phyloP scores from a whole-genome alignment of 129 eudicot genomes.

The Flaveria robusta region DNA sequence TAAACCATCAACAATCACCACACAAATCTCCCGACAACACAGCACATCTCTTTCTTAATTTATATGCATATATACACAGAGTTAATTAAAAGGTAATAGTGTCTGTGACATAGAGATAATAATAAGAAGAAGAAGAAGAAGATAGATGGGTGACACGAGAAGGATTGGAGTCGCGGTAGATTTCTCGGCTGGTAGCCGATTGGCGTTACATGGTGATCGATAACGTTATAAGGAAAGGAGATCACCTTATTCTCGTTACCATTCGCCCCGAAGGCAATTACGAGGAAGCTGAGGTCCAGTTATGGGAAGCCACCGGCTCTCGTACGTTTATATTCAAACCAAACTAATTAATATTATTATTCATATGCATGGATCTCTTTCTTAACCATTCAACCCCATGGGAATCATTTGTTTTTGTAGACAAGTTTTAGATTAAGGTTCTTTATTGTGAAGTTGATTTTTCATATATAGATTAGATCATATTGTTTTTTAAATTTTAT shows the following conservation, averaged over 20 bases:
- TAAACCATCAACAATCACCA: not conserved
- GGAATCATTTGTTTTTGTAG: too few species aligned
- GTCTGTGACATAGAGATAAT: too few species aligned
- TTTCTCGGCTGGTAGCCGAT: conserved; percentile 73
- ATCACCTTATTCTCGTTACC: conserved; percentile 63
- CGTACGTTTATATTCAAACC: conserved; percentile 43
- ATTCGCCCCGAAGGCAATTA: conserved; percentile 55
- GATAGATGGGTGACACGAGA: conserved; percentile 48
- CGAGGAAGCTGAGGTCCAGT: conserved; percentile 68
- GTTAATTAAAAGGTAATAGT: not conserved
- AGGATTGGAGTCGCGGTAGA: conserved; percentile 85
- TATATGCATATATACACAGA: not conserved
- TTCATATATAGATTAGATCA: too few species aligned
- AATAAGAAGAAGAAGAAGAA: conserved; percentile 15
- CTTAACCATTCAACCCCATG: too few species aligned
- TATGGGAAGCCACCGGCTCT: conserved; percentile 88
- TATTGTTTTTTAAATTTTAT: too few species aligned
- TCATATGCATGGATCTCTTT: too few species aligned
- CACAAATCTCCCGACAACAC: conserved; percentile 7
- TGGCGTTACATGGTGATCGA: conserved; percentile 63
- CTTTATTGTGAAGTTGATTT: too few species aligned
- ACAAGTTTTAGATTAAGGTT: too few species aligned
- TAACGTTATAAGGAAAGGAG: conserved; percentile 58
- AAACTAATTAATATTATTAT: too few species aligned
- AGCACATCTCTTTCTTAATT: too few species aligned